Evolutionary conservation across 2,329 filamentous ascomycete species (phyloP).

Genomic region (Orbilia brochopaga): DNA sequence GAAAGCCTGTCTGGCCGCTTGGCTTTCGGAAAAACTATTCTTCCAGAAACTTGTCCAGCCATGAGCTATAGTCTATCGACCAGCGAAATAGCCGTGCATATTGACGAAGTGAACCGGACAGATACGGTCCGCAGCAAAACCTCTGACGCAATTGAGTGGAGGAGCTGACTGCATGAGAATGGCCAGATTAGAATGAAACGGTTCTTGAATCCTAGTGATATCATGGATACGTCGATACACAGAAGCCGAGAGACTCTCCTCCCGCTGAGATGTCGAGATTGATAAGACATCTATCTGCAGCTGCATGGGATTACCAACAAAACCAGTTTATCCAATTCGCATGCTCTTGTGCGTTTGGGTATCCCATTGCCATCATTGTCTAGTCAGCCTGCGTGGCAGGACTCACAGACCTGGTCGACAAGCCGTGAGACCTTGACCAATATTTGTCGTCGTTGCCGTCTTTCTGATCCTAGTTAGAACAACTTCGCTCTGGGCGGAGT

Average conservation of each 20-base stretch:
- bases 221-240: background rate
- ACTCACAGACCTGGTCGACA: background rate
- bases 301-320: background rate
- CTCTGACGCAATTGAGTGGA: background rate
- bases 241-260: background rate
- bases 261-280: background rate
- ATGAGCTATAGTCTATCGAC: background rate
- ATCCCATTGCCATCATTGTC: slow-evolving; percentile 9
- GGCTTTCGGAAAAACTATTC: slow-evolving; percentile 51
- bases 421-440: background rate
- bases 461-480: background rate
- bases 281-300: background rate
- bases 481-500: background rate
- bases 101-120: background rate
- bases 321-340: slow-evolving; percentile 27
- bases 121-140: background rate
- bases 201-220: no score
- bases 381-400: slow-evolving; percentile 39
- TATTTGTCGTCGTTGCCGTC: background rate
- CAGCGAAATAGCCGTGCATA: background rate
- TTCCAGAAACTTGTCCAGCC: slow-evolving; percentile 18
- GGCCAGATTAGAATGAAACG: no score
- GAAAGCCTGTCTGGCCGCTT: slow-evolving; percentile 28
- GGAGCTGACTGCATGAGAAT: background rate
- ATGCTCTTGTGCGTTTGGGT: slow-evolving; percentile 26